Evolutionary conservation across 78 protist genomes (phyloP), one percentile per base, ranked within the genome.

Genomic region (Dictyostelium citrinum): DNA sequence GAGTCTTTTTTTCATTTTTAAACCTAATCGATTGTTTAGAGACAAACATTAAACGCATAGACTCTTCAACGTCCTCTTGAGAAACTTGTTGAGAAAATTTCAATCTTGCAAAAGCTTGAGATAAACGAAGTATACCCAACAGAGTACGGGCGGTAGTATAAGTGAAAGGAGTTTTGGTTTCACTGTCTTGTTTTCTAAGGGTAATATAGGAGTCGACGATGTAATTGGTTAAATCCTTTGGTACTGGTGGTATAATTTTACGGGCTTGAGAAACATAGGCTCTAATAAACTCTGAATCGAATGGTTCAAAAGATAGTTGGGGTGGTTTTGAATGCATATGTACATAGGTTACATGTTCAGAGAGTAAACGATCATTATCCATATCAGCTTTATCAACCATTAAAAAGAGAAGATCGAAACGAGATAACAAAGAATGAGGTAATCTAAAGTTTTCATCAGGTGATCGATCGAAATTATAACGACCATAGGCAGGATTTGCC

Each of bases 391-490:
- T 39, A 79, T 99, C 99, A 22, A 99, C 95, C 27, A 99, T 84
- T 10, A 99, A 81, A 83, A 98, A 99, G 24, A 99, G 64, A 27
- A 99, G 74, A 77, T 99, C 99, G 51, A 98, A 95, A 22, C 98
- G 97, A 0, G 99, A 99, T 24, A 99, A 97, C 39, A 99, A 96
- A 20, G 99, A 98, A 7, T 98, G 98, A n/a, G 99, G 99, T 14
- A 99, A 95, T 83, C 97, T 96, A 78, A 98, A 95, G 93, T 98
- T 98, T 79, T 98, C 97, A 10, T 93, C 64, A 2, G 98, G 96
- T 17, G 95, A 33, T 37, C 83, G 81, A 16, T 79, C 71, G 70
- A 84, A 72, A 78, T 99, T 97, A 91, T 98, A 99, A 12, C 99
- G 95, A 17, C 99, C 99, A 31, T 27, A 96, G 8, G 81, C 96